Conservation (phyloP, 371 early-diverging fungal genomes). For the Conidiobolus incongruus region DNA sequence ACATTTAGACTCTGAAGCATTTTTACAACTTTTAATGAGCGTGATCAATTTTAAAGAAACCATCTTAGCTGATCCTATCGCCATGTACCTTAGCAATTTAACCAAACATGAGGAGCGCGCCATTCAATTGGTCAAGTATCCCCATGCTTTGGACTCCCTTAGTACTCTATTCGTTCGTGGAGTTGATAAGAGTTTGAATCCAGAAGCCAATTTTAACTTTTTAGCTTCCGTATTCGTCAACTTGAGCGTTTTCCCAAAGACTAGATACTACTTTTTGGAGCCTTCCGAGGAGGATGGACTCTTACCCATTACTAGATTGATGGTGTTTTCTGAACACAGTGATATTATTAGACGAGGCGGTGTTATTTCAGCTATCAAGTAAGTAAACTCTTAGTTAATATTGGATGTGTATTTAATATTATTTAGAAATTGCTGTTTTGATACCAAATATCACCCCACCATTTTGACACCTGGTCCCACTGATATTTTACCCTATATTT, state of each 20-base stretch:
- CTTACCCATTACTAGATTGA: slow-evolving; percentile 56
- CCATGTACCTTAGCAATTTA: slow-evolving; percentile 85
- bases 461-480: slow-evolving; percentile 36
- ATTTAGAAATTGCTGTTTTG: slow-evolving; percentile 58
- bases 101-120: slow-evolving; percentile 42
- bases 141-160: slow-evolving; percentile 47
- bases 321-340: slow-evolving; percentile 63
- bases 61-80: slow-evolving; percentile 47
- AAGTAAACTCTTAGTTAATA: slow-evolving; percentile 5
- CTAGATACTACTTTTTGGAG: slow-evolving; percentile 46
- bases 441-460: slow-evolving; percentile 29
- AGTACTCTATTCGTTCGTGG: slow-evolving; percentile 70
- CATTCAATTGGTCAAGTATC: slow-evolving; percentile 24
- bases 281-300: slow-evolving; percentile 22
- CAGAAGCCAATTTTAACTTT: slow-evolving; percentile 57
- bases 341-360: slow-evolving; percentile 74
- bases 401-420: background rate
- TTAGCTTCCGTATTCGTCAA: slow-evolving; percentile 85
- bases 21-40: background rate
- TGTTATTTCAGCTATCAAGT: slow-evolving; percentile 61
- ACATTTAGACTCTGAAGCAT: background rate
- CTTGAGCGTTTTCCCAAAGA: slow-evolving; percentile 37
- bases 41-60: slow-evolving; percentile 10
- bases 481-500: slow-evolving; percentile 61
- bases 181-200: slow-evolving; percentile 49